Percentiles rank a stretch among this genome's conserved stretches.
phyloP scores from a whole-genome alignment of 148 eudicot genomes.

The Linanthus parryae region DNA sequence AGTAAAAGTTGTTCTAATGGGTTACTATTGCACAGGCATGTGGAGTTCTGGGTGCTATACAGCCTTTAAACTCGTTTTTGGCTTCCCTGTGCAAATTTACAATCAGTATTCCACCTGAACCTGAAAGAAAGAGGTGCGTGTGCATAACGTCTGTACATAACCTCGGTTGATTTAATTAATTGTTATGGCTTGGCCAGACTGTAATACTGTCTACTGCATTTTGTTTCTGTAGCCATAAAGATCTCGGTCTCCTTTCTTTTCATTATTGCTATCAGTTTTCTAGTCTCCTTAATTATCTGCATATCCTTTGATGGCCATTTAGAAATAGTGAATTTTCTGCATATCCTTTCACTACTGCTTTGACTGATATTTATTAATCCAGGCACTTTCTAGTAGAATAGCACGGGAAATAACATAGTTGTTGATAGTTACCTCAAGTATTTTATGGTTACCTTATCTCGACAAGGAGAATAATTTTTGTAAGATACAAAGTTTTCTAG shows the following conservation, averaged over 20 bases:
- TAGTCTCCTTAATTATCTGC: neutral
- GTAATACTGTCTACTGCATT: too few species aligned
- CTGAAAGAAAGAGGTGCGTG: slow-evolving; percentile 74
- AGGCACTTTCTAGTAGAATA: too few species aligned
- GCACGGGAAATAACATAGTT: too few species aligned
- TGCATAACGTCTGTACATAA: too few species aligned
- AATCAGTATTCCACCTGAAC: slow-evolving; percentile 61
- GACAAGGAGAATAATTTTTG: too few species aligned
- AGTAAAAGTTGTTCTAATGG: slow-evolving; percentile 10
- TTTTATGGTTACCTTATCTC: too few species aligned
- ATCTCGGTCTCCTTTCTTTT: neutral
- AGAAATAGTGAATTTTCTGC: neutral
- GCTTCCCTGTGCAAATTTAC: slow-evolving; percentile 99
- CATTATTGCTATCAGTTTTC: slow-evolving; percentile 1
- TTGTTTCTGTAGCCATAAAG: neutral
- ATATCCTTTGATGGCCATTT: neutral
- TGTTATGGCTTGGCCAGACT: too few species aligned
- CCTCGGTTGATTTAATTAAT: too few species aligned
- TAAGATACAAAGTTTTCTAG: too few species aligned
- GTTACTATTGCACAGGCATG: slow-evolving; percentile 60
- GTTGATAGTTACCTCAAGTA: too few species aligned
- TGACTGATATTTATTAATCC: too few species aligned
- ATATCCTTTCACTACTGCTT: neutral
- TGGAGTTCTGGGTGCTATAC: slow-evolving; percentile 86
- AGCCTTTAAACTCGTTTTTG: slow-evolving; percentile 90